phyloP scores from a whole-genome alignment of 139 green algal species.

The Edaphochlamys debaryana region DNA sequence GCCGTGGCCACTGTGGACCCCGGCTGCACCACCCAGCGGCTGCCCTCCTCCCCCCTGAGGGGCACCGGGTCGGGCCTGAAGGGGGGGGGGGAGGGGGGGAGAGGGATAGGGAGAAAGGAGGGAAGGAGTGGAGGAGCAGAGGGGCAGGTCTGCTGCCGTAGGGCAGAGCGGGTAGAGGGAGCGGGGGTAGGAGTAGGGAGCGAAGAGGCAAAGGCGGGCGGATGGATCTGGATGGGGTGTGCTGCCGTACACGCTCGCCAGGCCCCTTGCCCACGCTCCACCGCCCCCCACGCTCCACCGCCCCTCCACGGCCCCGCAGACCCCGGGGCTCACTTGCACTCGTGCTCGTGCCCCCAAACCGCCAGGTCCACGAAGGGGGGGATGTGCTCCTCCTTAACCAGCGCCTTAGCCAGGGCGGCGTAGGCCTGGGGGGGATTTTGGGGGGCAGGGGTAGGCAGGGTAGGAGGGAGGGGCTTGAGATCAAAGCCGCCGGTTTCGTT shows the following conservation, averaged over 20 bases:
- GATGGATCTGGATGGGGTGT: no score
- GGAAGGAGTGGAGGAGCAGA: not conserved
- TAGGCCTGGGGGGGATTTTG: conserved; percentile 41
- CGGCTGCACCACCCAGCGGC: conserved; percentile 80
- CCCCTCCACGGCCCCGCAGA: not conserved
- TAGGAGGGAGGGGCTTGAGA: no score
- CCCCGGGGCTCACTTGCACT: conserved; percentile 74
- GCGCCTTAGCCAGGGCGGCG: conserved; percentile 78
- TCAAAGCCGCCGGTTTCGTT: no score
- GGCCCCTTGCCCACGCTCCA: no score
- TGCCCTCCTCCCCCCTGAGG: not conserved
- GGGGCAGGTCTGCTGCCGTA: no score
- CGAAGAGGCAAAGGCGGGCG: no score
- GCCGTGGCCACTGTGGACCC: conserved; percentile 89
- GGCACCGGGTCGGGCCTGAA: not conserved
- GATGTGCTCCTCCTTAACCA: conserved; percentile 84
- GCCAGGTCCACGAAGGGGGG: conserved; percentile 94
- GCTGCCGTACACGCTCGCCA: no score
- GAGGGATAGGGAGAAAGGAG: not conserved
- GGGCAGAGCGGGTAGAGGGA: no score
- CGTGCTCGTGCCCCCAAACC: conserved; percentile 98
- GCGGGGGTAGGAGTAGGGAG: no score
- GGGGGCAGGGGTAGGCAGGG: no score
- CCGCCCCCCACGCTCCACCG: not conserved
- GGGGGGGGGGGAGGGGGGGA: not conserved